These are phyloP conservation scores for Drechmeria coniospora DNA, from an alignment of 2,329 filamentous ascomycete species.

Conservation along the genomic window DNA sequence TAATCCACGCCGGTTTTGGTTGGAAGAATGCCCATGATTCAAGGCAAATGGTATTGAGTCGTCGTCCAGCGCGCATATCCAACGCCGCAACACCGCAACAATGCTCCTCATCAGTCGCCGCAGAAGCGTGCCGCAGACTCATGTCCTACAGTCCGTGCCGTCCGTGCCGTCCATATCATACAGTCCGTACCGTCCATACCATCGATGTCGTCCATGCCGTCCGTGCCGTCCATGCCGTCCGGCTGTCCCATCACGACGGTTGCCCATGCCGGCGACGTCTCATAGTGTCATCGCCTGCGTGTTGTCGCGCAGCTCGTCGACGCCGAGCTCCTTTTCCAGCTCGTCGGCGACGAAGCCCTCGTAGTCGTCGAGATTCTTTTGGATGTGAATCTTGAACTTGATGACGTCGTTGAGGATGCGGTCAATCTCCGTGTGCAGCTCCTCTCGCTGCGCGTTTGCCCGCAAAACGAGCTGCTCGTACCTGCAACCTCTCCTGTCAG, in stretches of 20 bases:
- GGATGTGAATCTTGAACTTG: slow-evolving; percentile 95
- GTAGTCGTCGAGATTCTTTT: slow-evolving; percentile 84
- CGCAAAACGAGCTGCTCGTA: slow-evolving; percentile 85
- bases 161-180: not conserved
- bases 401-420: slow-evolving; percentile 93
- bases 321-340: slow-evolving; percentile 70
- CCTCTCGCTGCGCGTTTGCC: slow-evolving; percentile 75
- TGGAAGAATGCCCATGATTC: too few species aligned
- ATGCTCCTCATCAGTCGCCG: not conserved
- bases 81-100: too few species aligned
- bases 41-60: too few species aligned
- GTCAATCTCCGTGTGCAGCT: slow-evolving; percentile 94
- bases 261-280: not conserved
- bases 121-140: not conserved
- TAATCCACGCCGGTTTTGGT: too few species aligned
- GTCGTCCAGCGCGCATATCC: too few species aligned
- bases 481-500: slow-evolving; percentile 36
- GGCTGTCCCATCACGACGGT: too few species aligned
- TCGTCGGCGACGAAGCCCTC: slow-evolving; percentile 88
- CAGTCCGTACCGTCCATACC: not conserved
- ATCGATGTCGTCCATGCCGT: not conserved
- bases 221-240: too few species aligned
- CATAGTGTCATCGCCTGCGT: slow-evolving; percentile 30
- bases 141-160: too few species aligned
- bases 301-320: slow-evolving; percentile 41